phyloP scores from a whole-genome alignment of 192 early-diverging fungal genomes.

The Haplosporangium gracile region DNA sequence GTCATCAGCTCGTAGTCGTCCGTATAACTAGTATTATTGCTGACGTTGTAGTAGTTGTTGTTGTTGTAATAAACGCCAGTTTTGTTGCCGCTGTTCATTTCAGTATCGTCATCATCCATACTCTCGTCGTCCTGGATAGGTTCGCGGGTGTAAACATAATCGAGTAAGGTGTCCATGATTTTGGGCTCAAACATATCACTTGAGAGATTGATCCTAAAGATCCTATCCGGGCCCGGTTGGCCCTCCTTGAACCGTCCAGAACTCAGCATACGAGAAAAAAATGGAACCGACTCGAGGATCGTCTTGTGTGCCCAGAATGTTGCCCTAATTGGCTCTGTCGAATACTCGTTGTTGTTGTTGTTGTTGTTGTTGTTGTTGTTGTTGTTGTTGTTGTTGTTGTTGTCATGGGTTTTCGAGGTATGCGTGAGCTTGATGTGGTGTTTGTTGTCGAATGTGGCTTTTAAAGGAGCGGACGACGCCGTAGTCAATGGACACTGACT shows the following conservation, averaged over 20 bases:
- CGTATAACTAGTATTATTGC: not conserved
- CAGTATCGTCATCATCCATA: not conserved
- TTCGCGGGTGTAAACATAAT: conserved; percentile 35
- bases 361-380: no score
- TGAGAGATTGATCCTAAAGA: conserved; percentile 24
- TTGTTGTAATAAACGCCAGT: not conserved
- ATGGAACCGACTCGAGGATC: conserved; percentile 27
- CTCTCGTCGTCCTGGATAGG: conserved; percentile 1
- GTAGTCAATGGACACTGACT: not conserved
- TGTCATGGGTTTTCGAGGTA: not conserved
- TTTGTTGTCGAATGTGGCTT: not conserved
- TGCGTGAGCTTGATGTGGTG: not conserved
- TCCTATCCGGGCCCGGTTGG: conserved; percentile 1
- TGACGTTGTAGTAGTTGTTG: not conserved
- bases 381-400: no score
- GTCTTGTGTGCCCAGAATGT: conserved; percentile 36
- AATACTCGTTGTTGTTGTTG: not conserved
- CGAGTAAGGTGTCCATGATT: conserved; percentile 38
- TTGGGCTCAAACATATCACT: conserved; percentile 32
- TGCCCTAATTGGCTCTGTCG: no score
- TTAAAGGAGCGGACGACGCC: not conserved
- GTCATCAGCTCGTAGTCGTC: not conserved
- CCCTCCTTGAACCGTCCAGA: conserved; percentile 19
- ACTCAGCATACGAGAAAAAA: conserved; percentile 43
- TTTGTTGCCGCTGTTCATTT: not conserved